Conservation (phyloP, 2,329 filamentous ascomycete genomes). For the Ascosphaera apis region DNA sequence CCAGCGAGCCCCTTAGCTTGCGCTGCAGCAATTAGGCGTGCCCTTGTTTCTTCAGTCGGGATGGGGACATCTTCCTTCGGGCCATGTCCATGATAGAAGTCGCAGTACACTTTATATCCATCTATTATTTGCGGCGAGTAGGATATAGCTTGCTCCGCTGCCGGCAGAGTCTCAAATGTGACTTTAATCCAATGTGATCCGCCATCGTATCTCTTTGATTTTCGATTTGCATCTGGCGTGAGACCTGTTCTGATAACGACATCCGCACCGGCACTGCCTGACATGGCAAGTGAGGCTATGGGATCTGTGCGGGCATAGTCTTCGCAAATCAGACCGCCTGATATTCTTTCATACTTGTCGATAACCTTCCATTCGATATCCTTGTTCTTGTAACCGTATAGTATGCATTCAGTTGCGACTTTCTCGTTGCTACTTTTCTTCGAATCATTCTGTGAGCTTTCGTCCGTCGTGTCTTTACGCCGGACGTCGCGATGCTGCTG, state of each 20-base stretch:
- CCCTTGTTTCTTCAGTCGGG: constrained; percentile 18
- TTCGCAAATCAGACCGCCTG: constrained; percentile 60
- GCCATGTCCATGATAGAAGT: constrained; percentile 42
- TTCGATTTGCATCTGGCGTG: constrained; percentile 47
- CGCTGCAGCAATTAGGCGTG: too few relatives aligned
- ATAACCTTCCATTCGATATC: constrained; percentile 58
- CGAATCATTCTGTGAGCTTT: constrained; percentile 4
- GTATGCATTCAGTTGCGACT: constrained; percentile 53
- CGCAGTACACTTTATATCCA: constrained; percentile 47
- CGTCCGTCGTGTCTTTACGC: constrained; percentile 2
- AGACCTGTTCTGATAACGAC: constrained; percentile 45
- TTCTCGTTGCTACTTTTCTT: constrained; percentile 14
- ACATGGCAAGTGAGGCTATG: constrained; percentile 41
- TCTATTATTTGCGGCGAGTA: constrained; percentile 49
- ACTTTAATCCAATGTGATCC: constrained; percentile 85
- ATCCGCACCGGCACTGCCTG: constrained; percentile 33
- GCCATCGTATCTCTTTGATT: constrained; percentile 60
- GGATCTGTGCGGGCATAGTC: constrained; percentile 80
- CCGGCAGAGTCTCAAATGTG: constrained; percentile 52
- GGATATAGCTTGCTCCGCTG: constrained; percentile 45
- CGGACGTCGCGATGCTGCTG: constrained; percentile 16
- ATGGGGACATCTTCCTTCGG: constrained; percentile 42
- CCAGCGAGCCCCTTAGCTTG: too few relatives aligned
- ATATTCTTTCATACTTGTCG: constrained; percentile 68
- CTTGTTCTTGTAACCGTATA: constrained; percentile 60